phyloP scores from a whole-genome alignment of 768 basidiomycete species.

The Crepidotus variabilis region DNA sequence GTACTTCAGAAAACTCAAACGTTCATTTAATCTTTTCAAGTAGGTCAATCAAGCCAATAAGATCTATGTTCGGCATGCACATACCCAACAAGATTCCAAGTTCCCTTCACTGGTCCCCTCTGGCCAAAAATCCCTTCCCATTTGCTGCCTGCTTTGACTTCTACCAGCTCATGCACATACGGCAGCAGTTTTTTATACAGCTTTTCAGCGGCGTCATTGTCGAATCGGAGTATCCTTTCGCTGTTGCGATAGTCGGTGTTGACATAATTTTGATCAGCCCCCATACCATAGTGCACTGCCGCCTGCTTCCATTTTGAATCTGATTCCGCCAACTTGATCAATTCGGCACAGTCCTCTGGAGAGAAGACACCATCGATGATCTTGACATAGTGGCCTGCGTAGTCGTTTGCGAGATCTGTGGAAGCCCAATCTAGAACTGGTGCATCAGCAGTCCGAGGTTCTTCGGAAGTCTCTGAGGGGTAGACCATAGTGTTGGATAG shows the following conservation, averaged over 20 bases:
- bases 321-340: conserved; percentile 33
- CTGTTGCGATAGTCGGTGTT: conserved; percentile 36
- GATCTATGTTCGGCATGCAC: conserved; percentile 5
- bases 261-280: conserved; percentile 24
- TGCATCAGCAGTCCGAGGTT: conserved; percentile 2
- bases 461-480: neutral
- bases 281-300: conserved; percentile 25
- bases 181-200: conserved; percentile 35
- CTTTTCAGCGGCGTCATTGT: conserved; percentile 27
- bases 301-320: conserved; percentile 35
- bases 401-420: conserved; percentile 29
- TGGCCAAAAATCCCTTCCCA: conserved; percentile 31
- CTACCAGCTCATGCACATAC: conserved; percentile 32
- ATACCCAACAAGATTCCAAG: conserved; percentile 35
- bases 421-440: conserved; percentile 34
- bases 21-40: conserved; percentile 34
- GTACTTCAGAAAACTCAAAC: conserved; percentile 42
- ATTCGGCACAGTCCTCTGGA: conserved; percentile 34
- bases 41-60: neutral
- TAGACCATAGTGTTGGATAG: neutral
- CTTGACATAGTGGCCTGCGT: conserved; percentile 35
- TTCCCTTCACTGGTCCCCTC: conserved; percentile 19
- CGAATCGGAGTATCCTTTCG: conserved; percentile 34
- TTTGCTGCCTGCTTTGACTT: conserved; percentile 25
- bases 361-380: conserved; percentile 40